Percentiles rank a stretch among this genome's conserved stretches.
phyloP scores from a whole-genome alignment of 1,284 basidiomycete genomes.

The Melampsora larici-populina region DNA sequence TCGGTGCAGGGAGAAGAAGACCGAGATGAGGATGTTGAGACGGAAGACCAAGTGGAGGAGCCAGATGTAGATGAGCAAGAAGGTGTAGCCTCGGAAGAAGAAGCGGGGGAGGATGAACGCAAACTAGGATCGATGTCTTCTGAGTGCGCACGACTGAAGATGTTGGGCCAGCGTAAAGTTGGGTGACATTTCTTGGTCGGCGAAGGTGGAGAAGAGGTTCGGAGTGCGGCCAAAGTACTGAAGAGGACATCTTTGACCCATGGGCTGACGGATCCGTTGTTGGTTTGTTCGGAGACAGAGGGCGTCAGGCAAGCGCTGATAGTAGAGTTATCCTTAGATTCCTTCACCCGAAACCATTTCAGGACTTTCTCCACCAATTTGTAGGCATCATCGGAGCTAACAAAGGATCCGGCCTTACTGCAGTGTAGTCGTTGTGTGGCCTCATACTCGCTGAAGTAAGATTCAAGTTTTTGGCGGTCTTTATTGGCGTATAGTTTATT shows the following conservation, averaged over 20 bases:
- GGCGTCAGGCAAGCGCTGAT: neutral
- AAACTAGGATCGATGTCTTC: neutral
- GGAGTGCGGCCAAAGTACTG: constrained; percentile 14
- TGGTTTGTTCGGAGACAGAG: neutral
- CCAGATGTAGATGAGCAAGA: neutral
- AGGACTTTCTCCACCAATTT: constrained; percentile 26
- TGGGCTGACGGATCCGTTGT: neutral
- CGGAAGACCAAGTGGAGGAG: neutral
- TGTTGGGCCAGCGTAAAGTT: neutral
- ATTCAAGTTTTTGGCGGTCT: constrained; percentile 10
- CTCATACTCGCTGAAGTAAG: constrained; percentile 8
- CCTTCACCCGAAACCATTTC: constrained; percentile 3
- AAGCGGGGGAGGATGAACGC: neutral
- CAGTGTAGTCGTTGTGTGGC: neutral
- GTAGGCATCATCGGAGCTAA: neutral
- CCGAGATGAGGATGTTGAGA: neutral
- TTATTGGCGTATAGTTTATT: constrained; percentile 4
- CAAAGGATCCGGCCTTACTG: neutral
- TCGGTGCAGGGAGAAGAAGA: neutral
- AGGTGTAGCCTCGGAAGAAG: neutral
- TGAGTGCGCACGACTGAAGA: neutral
- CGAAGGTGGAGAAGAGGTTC: neutral
- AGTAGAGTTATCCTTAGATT: neutral
- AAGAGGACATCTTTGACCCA: constrained; percentile 29
- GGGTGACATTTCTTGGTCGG: neutral